Base-by-base conservation (phyloP, 306 rosid species). In the Vicia villosa region DNA sequence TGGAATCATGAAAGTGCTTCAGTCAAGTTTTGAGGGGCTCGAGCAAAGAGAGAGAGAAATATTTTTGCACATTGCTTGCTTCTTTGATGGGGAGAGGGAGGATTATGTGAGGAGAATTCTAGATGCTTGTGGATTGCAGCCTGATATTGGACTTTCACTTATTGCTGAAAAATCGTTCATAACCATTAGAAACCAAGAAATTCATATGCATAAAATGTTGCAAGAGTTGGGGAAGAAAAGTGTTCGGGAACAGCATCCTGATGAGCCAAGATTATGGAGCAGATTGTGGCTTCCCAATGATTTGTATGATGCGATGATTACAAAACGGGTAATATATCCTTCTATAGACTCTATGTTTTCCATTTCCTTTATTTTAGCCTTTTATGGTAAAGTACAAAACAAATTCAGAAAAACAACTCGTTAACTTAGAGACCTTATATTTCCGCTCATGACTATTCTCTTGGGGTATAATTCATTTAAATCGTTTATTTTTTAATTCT, bases 171-270 rank as follows among this genome's bases (percentile, higher is more conserved):
- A 46, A 15, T 46, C 80, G 1, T 14, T 76, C 4, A 37, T 76
- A 11, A 37, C 6, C 0, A 38, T 75, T n/a, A n/a, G n/a, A n/a
- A n/a, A n/a, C n/a, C n/a, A n/a, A n/a, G n/a, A n/a, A n/a, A n/a
- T n/a, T n/a, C 45, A 56, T 24, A 56, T 67, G 79, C 74, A 75
- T 58, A 10, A 40, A 4, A 46, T 67, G 74, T 54, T 69, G 32
- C 50, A 46, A 46, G 52, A 46, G 21, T 16, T 46, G 52, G 52
- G 52, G 10, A 46, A n/a, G 21, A 2, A 46, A 46, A 46, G 0
- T 46, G 21, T 15, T 15, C 21, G 52, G 0, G 19, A 15, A 46
- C 20, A 15, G 8, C 14, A 1, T 49, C 55, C 69, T 0, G 0
- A 16, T 1, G 30, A 68, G 38, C 70, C 41, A 26, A 16, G 38